Evolutionary conservation across 176 grass and related monocot species (phyloP).

Genomic region (Themeda triandra): DNA sequence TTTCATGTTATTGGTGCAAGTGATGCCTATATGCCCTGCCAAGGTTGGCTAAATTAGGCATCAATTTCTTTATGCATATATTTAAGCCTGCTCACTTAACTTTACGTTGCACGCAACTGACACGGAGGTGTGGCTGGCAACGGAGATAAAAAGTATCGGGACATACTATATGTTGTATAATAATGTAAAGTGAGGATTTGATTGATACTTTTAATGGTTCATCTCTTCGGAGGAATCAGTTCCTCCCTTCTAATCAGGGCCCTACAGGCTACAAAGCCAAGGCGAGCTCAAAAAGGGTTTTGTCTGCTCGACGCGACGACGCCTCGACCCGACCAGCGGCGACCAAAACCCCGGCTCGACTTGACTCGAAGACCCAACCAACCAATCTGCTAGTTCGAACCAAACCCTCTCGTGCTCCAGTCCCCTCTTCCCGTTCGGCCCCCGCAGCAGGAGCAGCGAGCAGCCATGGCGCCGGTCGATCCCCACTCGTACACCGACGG

Average conservation of each 20-base stretch:
- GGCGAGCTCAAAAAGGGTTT: background rate
- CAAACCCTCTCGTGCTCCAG: too few relatives aligned
- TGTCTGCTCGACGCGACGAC: background rate
- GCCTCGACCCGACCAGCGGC: background rate
- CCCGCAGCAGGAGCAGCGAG: background rate
- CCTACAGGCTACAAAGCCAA: background rate
- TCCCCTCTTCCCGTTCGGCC: too few relatives aligned
- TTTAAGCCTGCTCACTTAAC: background rate
- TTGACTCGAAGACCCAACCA: background rate
- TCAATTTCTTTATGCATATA: background rate
- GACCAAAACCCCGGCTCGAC: background rate
- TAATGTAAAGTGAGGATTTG: background rate
- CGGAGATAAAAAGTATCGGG: too few relatives aligned
- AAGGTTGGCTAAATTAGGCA: background rate
- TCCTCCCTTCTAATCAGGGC: background rate
- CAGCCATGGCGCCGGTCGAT: constrained; percentile 83
- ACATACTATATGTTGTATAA: too few relatives aligned
- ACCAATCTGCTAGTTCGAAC: too few relatives aligned
- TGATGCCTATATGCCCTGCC: background rate
- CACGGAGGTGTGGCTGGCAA: too few relatives aligned
- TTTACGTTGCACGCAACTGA: background rate
- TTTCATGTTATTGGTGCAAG: background rate
- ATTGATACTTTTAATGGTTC: background rate
- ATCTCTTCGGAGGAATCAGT: background rate
- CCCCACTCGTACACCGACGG: constrained; percentile 84